phyloP scores from a whole-genome alignment of 2,329 filamentous ascomycete genomes.

The Colletotrichum theobromicola region DNA sequence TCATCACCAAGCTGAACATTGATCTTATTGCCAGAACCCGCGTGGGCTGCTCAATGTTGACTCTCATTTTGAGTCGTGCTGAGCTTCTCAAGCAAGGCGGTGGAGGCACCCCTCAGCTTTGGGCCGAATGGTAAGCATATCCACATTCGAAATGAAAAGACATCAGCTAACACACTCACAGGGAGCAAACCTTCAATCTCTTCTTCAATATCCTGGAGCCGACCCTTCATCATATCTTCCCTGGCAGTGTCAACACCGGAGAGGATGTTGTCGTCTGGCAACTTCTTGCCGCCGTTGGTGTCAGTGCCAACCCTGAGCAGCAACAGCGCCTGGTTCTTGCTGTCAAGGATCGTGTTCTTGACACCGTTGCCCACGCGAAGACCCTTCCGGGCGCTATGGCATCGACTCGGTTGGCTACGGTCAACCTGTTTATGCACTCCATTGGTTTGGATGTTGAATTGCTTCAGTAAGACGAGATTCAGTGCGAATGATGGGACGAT shows the following conservation, averaged over 20 bases:
- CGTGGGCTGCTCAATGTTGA: conserved; percentile 88
- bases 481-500: neutral
- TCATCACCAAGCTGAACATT: conserved; percentile 85
- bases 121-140: conserved; percentile 73
- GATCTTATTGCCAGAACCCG: conserved; percentile 85
- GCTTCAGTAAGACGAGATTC: conserved; percentile 40
- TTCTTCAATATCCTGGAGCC: conserved; percentile 90
- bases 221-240: conserved; percentile 85
- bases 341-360: conserved; percentile 97
- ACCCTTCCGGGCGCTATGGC: conserved; percentile 88
- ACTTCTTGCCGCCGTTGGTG: conserved; percentile 92
- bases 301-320: conserved; percentile 91
- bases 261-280: conserved; percentile 99
- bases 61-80: conserved; percentile 91
- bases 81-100: conserved; percentile 89
- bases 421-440: conserved; percentile 98
- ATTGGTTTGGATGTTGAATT: conserved; percentile 97
- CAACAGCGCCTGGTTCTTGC: conserved; percentile 93
- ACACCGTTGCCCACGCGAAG: conserved; percentile 88
- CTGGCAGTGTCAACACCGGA: conserved; percentile 84
- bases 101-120: conserved; percentile 72
- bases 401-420: conserved; percentile 82
- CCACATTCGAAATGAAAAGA: conserved; percentile 27
- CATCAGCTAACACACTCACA: conserved; percentile 30
- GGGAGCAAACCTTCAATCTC: conserved; percentile 79